These are phyloP conservation scores for Musa balbisiana DNA, from an alignment of 202 grass and related monocot genomes.

Conservation along the genomic window DNA sequence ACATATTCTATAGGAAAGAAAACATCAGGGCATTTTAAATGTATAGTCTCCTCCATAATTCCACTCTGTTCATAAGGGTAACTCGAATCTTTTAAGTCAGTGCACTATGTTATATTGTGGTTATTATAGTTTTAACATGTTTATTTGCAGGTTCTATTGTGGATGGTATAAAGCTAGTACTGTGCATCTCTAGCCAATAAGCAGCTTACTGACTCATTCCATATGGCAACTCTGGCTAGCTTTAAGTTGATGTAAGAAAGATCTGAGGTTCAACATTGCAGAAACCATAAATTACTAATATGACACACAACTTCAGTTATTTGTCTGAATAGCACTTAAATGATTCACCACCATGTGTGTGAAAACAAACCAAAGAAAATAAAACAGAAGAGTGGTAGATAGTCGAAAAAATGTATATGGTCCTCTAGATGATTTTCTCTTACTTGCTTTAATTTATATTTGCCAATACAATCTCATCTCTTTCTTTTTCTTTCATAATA, in stretches of 20 bases:
- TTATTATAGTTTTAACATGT: background rate
- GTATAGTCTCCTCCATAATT: too few species aligned
- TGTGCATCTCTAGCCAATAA: too few species aligned
- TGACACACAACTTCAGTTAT: background rate
- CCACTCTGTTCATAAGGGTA: too few species aligned
- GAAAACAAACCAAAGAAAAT: too few species aligned
- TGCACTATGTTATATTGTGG: too few species aligned
- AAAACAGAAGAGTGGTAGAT: background rate
- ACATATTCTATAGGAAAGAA: too few species aligned
- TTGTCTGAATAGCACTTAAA: background rate
- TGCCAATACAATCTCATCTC: background rate
- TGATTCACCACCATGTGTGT: too few species aligned
- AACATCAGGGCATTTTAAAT: too few species aligned
- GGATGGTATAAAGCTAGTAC: too few species aligned
- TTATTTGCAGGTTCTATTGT: background rate
- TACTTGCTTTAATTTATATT: background rate
- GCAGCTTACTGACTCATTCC: background rate
- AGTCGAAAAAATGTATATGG: background rate
- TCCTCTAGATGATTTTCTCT: background rate
- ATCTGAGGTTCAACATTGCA: background rate
- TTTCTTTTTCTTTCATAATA: background rate
- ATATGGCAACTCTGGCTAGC: background rate
- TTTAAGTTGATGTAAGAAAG: background rate
- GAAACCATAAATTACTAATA: background rate
- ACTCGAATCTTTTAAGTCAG: too few species aligned